Base-by-base conservation (phyloP, 1,284 basidiomycete genomes). In the Apiotrichum gamsii region DNA sequence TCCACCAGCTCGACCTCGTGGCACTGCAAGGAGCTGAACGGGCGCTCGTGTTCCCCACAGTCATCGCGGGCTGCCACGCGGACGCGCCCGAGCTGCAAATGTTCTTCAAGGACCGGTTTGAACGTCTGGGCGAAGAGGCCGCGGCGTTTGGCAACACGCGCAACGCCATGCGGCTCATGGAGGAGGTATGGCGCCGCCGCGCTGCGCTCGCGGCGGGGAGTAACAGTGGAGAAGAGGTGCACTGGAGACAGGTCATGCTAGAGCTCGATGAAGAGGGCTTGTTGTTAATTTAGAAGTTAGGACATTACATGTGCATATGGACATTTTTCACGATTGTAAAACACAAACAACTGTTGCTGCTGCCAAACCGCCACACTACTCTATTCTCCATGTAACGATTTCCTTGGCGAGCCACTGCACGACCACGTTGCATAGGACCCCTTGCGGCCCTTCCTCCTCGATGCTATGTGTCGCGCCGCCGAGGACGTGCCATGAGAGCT, bases 11-110 rank as follows among this genome's bases (percentile, higher is more conserved):
- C 18, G 76, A 78, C 15, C 11, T 16, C 5, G 23, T 39, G 10
- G 19, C n/a, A 0, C 15, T 46, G 1, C 15, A 30, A 2, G 82
- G 87, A 19, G 78, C 86, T 43, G 77, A 85, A 25, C 85, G 82
- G 65, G 85, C 84, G 10, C 83, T 89, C 54, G 87, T 65, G 1
- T 56, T 64, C 18, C 61, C 61, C 8, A 59, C 57, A 23, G 58
- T 56, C 4, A 35, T 64, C 5, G 58, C 60, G 9, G 58, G 57
- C 5, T 54, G 52, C 37, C 62, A 59, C 21, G 55, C 49, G 16
- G 44, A 54, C 16, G 50, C 42, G 5, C 41, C 32, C 8, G 49
- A 50, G 3, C 74, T 81, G 54, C 76, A 78, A 43, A 37, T 53
- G 1, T 74, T 76, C 55, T 73, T 87, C 25, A 54, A 73, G 29